Conservation (phyloP, 73 alveolate species). For the Stentor coeruleus region DNA sequence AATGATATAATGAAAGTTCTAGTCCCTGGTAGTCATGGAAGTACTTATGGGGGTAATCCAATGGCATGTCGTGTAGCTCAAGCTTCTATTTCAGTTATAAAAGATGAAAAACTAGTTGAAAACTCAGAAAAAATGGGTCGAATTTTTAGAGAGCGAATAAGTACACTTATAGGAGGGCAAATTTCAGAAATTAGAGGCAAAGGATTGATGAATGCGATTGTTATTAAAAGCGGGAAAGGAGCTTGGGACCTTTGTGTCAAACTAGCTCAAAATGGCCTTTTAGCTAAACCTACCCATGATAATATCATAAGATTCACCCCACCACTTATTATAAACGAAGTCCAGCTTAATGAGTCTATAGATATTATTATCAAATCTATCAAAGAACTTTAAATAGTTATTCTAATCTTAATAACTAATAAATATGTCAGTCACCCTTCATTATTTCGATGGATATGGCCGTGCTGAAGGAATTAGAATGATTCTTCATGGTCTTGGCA, state of each 20-base stretch:
- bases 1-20: conserved; percentile 46
- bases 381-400: background rate
- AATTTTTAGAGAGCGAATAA: conserved; percentile 44
- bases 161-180: conserved; percentile 18
- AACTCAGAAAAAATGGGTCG: conserved; percentile 66
- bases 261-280: conserved; percentile 60
- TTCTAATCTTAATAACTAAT: background rate
- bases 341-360: conserved; percentile 42
- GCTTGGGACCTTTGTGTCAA: conserved; percentile 46
- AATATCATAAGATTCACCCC: conserved; percentile 89
- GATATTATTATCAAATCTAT: conserved; percentile 25
- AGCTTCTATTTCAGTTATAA: too few relatives aligned
- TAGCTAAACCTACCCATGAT: conserved; percentile 86
- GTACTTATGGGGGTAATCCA: conserved; percentile 92
- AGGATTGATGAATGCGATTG: conserved; percentile 88
- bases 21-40: conserved; percentile 89
- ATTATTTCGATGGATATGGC: conserved; percentile 46
- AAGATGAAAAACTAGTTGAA: conserved; percentile 69
- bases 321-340: conserved; percentile 64
- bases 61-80: too few relatives aligned
- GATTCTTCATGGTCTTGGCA: conserved; percentile 35
- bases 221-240: conserved; percentile 48
- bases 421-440: conserved; percentile 24
- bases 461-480: conserved; percentile 49
- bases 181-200: conserved; percentile 67